phyloP scores from a whole-genome alignment of 2,329 filamentous ascomycete genomes.

The Diaporthe ampelina region DNA sequence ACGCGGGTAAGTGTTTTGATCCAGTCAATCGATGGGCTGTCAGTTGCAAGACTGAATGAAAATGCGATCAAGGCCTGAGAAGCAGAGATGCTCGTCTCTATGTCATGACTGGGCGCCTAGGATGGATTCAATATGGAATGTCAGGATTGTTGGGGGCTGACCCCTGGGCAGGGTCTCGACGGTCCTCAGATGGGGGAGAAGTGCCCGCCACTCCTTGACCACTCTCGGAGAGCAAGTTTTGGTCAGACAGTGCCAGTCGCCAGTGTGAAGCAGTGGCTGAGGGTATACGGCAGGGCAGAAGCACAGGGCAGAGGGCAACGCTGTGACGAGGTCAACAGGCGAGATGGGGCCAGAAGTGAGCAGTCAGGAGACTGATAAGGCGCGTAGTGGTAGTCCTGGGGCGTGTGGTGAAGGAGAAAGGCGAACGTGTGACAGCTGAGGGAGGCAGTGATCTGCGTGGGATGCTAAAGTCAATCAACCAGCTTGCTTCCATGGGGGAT shows the following conservation, averaged over 20 bases:
- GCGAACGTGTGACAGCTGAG: background rate
- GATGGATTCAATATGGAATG: background rate
- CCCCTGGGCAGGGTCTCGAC: constrained; percentile 16
- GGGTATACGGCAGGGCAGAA: constrained; percentile 5
- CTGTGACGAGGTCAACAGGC: constrained; percentile 20
- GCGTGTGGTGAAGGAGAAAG: constrained; percentile 6
- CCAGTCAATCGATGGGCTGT: constrained; percentile 9
- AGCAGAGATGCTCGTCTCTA: constrained; percentile 11
- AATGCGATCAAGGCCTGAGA: background rate
- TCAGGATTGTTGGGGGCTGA: constrained; percentile 9
- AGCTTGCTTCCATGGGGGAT: background rate
- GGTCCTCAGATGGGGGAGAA: constrained; percentile 14
- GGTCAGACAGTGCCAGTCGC: constrained; percentile 21
- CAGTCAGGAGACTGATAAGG: constrained; percentile 30
- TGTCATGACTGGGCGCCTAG: constrained; percentile 5
- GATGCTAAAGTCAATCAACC: constrained; percentile 29
- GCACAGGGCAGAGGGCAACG: background rate
- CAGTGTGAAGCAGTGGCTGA: constrained; percentile 4
- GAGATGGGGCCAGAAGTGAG: constrained; percentile 28
- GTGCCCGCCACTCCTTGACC: background rate
- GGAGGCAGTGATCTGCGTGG: constrained; percentile 30
- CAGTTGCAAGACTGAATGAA: background rate
- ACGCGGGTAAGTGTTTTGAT: background rate
- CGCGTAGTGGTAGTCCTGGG: constrained; percentile 1
- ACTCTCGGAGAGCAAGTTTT: background rate